Percentiles rank a stretch among this genome's conserved stretches.
Evolutionary conservation across 176 grass and related monocot species (phyloP).

Genomic region (Eleusine indica): DNA sequence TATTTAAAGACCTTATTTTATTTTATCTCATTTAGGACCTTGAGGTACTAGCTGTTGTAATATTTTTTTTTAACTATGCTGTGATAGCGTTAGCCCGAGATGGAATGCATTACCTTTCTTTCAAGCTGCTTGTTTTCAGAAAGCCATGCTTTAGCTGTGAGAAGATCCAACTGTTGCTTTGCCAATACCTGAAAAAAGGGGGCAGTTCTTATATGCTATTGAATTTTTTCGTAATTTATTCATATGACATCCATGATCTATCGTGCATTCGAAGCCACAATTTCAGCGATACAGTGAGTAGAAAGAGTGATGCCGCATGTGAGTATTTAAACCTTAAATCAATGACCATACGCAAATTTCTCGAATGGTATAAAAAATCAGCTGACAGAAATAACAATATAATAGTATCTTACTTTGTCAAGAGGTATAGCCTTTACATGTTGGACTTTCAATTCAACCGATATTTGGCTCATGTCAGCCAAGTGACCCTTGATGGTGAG

Average conservation of each 20-base stretch:
- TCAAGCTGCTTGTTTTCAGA: constrained; percentile 74
- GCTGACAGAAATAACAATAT: too few relatives aligned
- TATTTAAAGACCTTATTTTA: neutral
- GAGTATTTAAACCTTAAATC: neutral
- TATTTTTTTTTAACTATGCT: neutral
- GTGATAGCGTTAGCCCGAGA: neutral
- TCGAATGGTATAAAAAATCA: neutral
- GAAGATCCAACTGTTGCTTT: constrained; percentile 84
- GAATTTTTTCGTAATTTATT: neutral
- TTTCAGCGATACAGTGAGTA: neutral
- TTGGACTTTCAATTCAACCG: constrained; percentile 79
- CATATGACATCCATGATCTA: neutral
- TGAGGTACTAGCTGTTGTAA: neutral
- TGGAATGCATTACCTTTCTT: constrained; percentile 59
- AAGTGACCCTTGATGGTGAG: constrained; percentile 73
- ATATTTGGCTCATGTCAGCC: constrained; percentile 80
- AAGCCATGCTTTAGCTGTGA: constrained; percentile 91
- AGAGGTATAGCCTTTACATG: constrained; percentile 80
- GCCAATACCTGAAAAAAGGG: constrained; percentile 64
- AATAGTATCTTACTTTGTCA: constrained; percentile 73
- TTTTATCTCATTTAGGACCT: neutral
- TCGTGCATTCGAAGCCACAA: neutral
- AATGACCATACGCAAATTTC: neutral
- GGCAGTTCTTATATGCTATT: neutral
- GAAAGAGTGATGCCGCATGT: neutral